Percentiles rank a stretch among this genome's conserved stretches.
These are phyloP conservation scores for Fusarium verrucosum DNA, from an alignment of 2,329 filamentous ascomycete genomes.

Conservation along the genomic window DNA sequence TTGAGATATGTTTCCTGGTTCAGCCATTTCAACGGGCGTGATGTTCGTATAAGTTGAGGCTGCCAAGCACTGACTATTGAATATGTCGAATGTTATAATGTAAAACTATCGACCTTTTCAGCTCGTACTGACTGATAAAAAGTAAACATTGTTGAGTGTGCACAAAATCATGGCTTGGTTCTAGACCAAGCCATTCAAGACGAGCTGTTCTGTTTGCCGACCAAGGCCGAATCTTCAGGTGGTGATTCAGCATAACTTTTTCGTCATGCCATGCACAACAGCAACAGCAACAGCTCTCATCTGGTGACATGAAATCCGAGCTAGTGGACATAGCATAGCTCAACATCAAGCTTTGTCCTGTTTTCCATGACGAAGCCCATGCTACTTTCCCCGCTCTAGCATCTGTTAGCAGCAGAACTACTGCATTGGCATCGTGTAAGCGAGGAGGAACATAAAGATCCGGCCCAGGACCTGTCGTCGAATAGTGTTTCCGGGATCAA, in stretches of 20 bases:
- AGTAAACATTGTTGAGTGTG: not conserved
- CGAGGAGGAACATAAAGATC: conserved; percentile 10
- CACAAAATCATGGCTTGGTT: conserved; percentile 11
- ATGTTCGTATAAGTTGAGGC: not conserved
- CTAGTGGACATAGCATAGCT: not conserved
- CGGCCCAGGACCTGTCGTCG: conserved; percentile 1
- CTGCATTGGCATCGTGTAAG: conserved; percentile 24
- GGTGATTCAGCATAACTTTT: conserved; percentile 26
- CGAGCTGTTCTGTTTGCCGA: conserved; percentile 4
- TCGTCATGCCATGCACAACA: conserved; percentile 18
- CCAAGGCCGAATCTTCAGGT: not conserved
- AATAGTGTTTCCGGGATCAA: conserved; percentile 6
- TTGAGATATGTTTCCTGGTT: not conserved
- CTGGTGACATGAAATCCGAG: conserved; percentile 23
- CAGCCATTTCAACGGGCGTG: not conserved
- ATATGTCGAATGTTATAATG: not conserved
- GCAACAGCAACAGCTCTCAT: not conserved
- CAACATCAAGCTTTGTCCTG: not conserved
- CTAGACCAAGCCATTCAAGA: not conserved
- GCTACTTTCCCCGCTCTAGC: conserved; percentile 12
- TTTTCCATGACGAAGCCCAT: conserved; percentile 22
- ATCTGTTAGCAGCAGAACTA: conserved; percentile 7
- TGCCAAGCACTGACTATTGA: not conserved
- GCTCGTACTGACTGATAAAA: not conserved
- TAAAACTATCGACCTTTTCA: not conserved